These are phyloP conservation scores for Huntiella abstrusa DNA, from an alignment of 2,329 filamentous ascomycete species.

Conservation along the genomic window DNA sequence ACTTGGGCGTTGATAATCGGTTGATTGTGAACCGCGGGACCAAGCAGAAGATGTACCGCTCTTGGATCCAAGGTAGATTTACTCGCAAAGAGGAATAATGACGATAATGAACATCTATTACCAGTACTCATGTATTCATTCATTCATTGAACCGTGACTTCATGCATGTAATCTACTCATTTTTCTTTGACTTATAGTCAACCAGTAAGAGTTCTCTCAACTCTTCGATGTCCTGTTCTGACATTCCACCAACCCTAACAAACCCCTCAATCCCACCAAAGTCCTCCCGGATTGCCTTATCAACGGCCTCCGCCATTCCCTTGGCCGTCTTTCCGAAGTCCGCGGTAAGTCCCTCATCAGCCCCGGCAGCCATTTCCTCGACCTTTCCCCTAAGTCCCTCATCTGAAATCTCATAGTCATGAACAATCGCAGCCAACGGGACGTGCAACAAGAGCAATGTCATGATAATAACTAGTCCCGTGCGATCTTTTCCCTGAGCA, in stretches of 20 bases:
- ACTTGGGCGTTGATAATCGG: slow-evolving; percentile 70
- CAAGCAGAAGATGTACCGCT: slow-evolving; percentile 94
- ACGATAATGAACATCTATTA: not conserved
- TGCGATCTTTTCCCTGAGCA: slow-evolving; percentile 73
- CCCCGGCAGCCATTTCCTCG: slow-evolving; percentile 47
- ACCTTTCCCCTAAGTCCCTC: slow-evolving; percentile 41
- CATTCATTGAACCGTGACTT: not conserved
- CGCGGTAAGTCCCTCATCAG: slow-evolving; percentile 50
- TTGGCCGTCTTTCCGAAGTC: slow-evolving; percentile 49
- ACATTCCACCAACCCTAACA: slow-evolving; percentile 42
- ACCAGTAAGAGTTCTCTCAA: slow-evolving; percentile 23
- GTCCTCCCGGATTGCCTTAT: slow-evolving; percentile 34
- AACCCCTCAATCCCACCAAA: slow-evolving; percentile 53
- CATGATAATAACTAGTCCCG: slow-evolving; percentile 50
- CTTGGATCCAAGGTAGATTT: slow-evolving; percentile 81
- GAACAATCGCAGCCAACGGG: slow-evolving; percentile 38
- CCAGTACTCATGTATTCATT: not conserved
- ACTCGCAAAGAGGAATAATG: slow-evolving; percentile 37
- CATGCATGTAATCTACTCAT: not conserved
- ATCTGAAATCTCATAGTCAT: slow-evolving; percentile 54
- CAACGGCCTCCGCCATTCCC: slow-evolving; percentile 42
- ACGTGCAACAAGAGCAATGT: slow-evolving; percentile 44
- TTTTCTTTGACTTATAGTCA: not conserved
- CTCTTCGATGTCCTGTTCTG: slow-evolving; percentile 21
- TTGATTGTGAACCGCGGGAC: slow-evolving; percentile 81